Conservation (phyloP, 371 early-diverging fungal species). For the Circinella minor region DNA sequence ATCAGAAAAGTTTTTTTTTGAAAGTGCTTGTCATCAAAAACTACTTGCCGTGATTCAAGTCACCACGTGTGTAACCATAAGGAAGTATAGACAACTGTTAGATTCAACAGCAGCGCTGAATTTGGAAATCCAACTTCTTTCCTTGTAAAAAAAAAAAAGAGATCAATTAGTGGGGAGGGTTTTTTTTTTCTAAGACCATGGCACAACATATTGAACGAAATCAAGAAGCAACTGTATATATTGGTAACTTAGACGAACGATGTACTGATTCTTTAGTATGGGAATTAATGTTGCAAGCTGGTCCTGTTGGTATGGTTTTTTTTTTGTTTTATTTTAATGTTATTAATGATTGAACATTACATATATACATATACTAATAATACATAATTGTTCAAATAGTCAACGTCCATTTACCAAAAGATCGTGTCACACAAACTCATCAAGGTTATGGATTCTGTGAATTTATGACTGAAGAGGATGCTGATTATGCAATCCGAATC, state of each 20-base stretch:
- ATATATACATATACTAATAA: too few species aligned
- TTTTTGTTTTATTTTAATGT: neutral
- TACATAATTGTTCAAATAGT: conserved; percentile 43
- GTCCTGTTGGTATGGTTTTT: conserved; percentile 83
- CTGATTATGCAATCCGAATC: conserved; percentile 95
- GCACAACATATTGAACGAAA: conserved; percentile 68
- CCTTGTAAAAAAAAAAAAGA: too few species aligned
- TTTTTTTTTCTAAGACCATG: conserved; percentile 5
- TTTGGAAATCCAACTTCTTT: too few species aligned
- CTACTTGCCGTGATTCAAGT: too few species aligned
- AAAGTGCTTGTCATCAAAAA: too few species aligned
- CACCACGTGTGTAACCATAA: too few species aligned
- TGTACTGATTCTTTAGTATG: conserved; percentile 93
- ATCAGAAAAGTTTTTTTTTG: too few species aligned
- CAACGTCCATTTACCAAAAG: conserved; percentile 96
- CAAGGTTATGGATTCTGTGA: conserved; percentile 98
- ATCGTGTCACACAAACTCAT: conserved; percentile 93
- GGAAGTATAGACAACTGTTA: too few species aligned
- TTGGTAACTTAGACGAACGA: conserved; percentile 97
- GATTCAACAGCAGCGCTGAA: too few species aligned
- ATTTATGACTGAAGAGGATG: conserved; percentile 93
- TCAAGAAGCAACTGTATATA: conserved; percentile 96
- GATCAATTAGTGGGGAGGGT: too few species aligned
- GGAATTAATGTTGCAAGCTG: conserved; percentile 98
- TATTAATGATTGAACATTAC: neutral